Evolutionary conservation across 768 basidiomycete genomes (phyloP).

Genomic region (Myochromella boudieri): DNA sequence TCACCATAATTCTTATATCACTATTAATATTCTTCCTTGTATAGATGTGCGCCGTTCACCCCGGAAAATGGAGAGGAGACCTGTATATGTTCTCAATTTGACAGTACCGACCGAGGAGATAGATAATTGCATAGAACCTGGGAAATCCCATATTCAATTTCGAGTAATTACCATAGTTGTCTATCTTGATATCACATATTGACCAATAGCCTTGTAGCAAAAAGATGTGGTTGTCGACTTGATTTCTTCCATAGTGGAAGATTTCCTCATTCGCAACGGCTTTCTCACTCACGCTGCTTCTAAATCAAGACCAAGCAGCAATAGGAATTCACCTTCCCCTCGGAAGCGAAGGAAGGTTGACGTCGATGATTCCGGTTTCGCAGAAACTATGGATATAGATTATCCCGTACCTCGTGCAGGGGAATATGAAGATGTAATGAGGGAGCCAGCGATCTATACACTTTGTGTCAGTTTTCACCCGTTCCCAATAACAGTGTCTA

Average conservation of each 20-base stretch:
- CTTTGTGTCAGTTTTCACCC: too few relatives aligned
- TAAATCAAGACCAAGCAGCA: constrained; percentile 2
- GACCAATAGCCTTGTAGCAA: constrained; percentile 42
- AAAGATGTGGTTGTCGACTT: constrained; percentile 53
- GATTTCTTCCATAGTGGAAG: constrained; percentile 55
- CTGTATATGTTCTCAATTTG: constrained; percentile 83
- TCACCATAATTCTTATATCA: background rate
- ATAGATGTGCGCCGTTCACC: constrained; percentile 70
- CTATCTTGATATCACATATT: constrained; percentile 7
- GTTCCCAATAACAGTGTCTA: too few relatives aligned
- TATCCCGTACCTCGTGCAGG: too few relatives aligned
- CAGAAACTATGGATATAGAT: constrained; percentile 20
- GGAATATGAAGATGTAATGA: too few relatives aligned
- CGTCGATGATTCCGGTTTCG: constrained; percentile 34
- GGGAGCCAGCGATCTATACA: too few relatives aligned
- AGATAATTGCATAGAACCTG: constrained; percentile 81
- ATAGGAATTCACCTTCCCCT: constrained; percentile 29
- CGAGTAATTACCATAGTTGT: constrained; percentile 43
- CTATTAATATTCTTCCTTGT: constrained; percentile 15
- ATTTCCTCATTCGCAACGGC: constrained; percentile 64
- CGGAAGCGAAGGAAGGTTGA: constrained; percentile 52
- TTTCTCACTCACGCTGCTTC: constrained; percentile 39
- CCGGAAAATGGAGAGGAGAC: constrained; percentile 73
- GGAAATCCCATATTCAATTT: constrained; percentile 66
- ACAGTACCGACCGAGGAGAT: constrained; percentile 62